Evolutionary conservation across 2,329 filamentous ascomycete species (phyloP), one percentile per base, ranked within the genome.

Genomic region (Microdochium bolleyi): DNA sequence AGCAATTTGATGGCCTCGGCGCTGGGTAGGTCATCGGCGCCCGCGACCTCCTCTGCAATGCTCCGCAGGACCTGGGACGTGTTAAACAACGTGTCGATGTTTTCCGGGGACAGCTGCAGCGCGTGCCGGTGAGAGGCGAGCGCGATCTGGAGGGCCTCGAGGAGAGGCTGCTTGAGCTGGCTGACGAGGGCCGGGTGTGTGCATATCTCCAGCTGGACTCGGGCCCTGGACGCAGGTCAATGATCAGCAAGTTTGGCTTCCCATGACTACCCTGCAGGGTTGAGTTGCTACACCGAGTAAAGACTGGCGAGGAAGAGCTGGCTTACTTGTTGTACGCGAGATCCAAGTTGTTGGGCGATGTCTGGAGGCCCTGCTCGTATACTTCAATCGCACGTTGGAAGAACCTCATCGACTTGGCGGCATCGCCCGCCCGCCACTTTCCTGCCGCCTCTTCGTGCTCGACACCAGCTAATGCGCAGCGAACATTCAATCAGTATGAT

Each of bases 361-460:
- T 80, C 49, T 71, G 69, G 30, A 89, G 63, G 13, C 83, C 87
- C 51, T 80, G 76, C 56, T 83, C 78, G 61, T 89, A 90, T 48
- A 76, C 74, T 51, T 86, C 78, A 51, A 88, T 77, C 13, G 87
- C 86, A 56, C 84, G 74, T 57, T 82, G 74, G 62, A 81, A 83
- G 58, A 82, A 82, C 49, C 72, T 63, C 51, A 70, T 60, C 0
- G 71, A 72, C 62, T 89, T 89, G 49, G 74, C 79, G 21, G 83
- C 77, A 64, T 90, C 86, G 22, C 86, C 87, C 37, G 79, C 84
- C 50, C 85, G 76, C 82, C 85, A 88, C 76, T 90, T 90, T 56
- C 86, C 84, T 7, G 84, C 86, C 4, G 82, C 82, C 66, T 88
- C 83, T 68, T 90, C 86, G 55, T 83, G 76, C 30, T 84, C 79